A percentile compares a stretch with the other conserved stretches of the same genome.
Evolutionary conservation across 192 early-diverging fungal species (phyloP).

Genomic region (Dimargaris cristalligena): DNA sequence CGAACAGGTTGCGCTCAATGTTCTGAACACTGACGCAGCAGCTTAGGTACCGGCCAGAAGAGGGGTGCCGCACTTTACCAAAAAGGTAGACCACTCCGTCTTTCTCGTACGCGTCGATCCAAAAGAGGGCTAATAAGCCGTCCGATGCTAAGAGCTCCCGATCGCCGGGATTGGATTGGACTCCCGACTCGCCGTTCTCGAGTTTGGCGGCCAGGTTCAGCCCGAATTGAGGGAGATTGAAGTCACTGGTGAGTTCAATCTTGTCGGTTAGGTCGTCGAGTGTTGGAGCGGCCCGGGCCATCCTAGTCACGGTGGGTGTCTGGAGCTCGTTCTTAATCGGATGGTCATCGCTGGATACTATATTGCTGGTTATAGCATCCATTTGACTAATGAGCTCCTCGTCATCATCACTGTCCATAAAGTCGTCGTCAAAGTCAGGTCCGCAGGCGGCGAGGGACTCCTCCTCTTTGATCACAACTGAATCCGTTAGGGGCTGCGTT

Average conservation of each 20-base stretch:
- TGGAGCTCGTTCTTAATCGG: too few species aligned
- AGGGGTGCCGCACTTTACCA: constrained; percentile 51
- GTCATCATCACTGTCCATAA: not conserved
- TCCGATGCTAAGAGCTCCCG: constrained; percentile 25
- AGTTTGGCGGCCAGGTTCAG: not conserved
- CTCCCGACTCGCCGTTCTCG: not conserved
- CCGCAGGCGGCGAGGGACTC: too few species aligned
- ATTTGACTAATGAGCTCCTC: constrained; percentile 10
- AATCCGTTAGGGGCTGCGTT: too few species aligned
- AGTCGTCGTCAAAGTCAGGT: not conserved
- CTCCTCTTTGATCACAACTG: too few species aligned
- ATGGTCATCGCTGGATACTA: too few species aligned
- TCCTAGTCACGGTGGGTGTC: too few species aligned
- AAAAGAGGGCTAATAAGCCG: constrained; percentile 57
- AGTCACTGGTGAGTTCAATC: constrained; percentile 1
- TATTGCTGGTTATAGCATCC: constrained; percentile 4
- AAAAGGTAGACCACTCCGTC: constrained; percentile 73
- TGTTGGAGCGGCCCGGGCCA: too few species aligned
- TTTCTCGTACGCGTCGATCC: constrained; percentile 83
- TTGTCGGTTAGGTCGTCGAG: not conserved
- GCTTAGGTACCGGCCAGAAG: constrained; percentile 35
- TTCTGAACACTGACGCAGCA: constrained; percentile 68
- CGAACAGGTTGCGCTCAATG: constrained; percentile 70
- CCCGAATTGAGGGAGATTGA: constrained; percentile 6
- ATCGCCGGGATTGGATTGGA: not conserved